Conservation (phyloP, 1,284 basidiomycete species). For the Polyporus tsugae region DNA sequence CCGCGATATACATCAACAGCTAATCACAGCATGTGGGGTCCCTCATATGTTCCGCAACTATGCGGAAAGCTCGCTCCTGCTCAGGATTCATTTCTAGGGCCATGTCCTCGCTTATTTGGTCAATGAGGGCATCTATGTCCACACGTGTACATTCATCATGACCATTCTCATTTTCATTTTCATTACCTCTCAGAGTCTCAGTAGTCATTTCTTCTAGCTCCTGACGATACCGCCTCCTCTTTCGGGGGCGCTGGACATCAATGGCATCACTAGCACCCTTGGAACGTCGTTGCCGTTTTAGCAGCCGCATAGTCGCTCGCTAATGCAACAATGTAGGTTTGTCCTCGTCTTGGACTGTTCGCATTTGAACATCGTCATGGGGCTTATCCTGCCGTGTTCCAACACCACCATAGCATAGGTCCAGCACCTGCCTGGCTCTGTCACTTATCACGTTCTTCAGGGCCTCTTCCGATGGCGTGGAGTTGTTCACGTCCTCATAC, state of each 20-base stretch:
- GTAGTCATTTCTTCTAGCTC: background rate
- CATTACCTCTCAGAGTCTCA: background rate
- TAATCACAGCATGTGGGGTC: background rate
- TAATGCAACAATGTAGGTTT: background rate
- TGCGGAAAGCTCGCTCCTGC: background rate
- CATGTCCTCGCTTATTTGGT: background rate
- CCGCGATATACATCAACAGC: background rate
- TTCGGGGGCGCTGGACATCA: background rate
- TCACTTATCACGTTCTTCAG: background rate
- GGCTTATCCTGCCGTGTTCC: no score
- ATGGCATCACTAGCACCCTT: background rate
- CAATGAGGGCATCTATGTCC: background rate
- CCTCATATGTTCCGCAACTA: background rate
- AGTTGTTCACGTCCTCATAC: background rate
- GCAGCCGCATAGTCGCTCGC: background rate
- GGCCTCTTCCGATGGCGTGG: background rate
- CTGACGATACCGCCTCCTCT: background rate
- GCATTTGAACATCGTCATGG: no score
- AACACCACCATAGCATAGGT: background rate
- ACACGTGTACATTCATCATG: no score
- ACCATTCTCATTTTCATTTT: no score
- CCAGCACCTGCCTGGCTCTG: background rate
- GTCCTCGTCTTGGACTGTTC: background rate
- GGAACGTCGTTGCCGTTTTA: background rate
- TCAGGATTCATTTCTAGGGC: background rate